Conservation (phyloP, 495 filamentous ascomycete genomes). For the Talaromyces thailandensis region DNA sequence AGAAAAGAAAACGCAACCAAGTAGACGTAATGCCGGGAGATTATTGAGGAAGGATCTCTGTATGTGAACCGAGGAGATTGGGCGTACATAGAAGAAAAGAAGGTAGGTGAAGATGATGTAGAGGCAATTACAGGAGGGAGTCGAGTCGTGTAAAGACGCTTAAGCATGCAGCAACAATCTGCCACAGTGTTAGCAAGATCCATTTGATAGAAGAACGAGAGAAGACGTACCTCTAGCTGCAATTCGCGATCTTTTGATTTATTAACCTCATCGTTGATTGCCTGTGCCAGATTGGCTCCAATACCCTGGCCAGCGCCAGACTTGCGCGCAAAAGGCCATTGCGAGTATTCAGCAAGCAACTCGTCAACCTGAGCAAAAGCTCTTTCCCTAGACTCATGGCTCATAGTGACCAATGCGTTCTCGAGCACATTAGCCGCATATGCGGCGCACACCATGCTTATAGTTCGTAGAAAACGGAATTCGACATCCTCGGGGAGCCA, state of each 20-base stretch:
- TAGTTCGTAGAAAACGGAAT: constrained; percentile 82
- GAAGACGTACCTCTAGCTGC: constrained; percentile 73
- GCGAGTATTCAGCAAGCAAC: constrained; percentile 87
- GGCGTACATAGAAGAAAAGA: not conserved
- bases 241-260: constrained; percentile 82
- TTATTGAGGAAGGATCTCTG: not conserved
- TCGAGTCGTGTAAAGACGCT: constrained; percentile 96
- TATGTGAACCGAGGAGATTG: not conserved
- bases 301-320: constrained; percentile 66
- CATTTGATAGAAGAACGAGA: not conserved
- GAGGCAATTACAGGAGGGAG: constrained; percentile 63
- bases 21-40: not conserved
- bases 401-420: constrained; percentile 88
- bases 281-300: constrained; percentile 88
- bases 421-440: constrained; percentile 98
- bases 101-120: not conserved
- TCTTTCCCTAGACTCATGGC: constrained; percentile 86
- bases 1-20: not conserved
- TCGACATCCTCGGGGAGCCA: constrained; percentile 92
- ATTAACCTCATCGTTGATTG: constrained; percentile 79
- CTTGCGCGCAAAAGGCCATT: constrained; percentile 87
- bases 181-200: constrained; percentile 15
- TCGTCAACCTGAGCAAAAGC: constrained; percentile 97
- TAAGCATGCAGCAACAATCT: constrained; percentile 89
- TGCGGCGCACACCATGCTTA: constrained; percentile 94